phyloP scores from a whole-genome alignment of 129 eudicot genomes.

The Calendula officinalis region DNA sequence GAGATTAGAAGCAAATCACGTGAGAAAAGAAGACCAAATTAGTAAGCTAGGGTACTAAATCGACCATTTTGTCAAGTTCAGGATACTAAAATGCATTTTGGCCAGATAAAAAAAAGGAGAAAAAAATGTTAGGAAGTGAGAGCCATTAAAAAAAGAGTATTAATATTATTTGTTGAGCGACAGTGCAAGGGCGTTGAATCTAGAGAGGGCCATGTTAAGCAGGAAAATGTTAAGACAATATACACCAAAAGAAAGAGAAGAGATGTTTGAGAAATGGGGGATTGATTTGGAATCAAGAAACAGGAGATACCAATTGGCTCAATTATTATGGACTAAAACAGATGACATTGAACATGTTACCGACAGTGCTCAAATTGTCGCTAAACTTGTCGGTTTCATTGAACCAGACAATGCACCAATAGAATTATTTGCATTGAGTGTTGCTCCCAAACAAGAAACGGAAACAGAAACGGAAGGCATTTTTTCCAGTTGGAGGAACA shows the following conservation, averaged over 20 bases:
- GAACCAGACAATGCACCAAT: conserved; percentile 47
- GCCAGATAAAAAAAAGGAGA: too few relatives aligned
- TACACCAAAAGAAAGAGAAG: conserved; percentile 54
- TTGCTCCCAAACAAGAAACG: conserved; percentile 37
- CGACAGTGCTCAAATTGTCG: conserved; percentile 78
- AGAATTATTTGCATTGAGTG: conserved; percentile 65
- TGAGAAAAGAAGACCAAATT: too few relatives aligned
- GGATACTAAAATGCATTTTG: too few relatives aligned
- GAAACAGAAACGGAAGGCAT: conserved; percentile 23
- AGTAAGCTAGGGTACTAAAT: too few relatives aligned
- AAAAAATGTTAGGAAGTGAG: too few relatives aligned
- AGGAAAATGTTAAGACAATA: conserved; percentile 53
- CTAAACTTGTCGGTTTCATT: conserved; percentile 59
- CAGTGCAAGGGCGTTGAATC: conserved; percentile 56
- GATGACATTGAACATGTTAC: conserved; percentile 52
- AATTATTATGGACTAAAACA: conserved; percentile 55
- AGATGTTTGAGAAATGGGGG: conserved; percentile 62
- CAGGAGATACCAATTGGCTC: conserved; percentile 62
- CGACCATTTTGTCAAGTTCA: too few relatives aligned
- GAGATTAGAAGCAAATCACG: too few relatives aligned
- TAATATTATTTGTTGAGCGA: conserved; percentile 9
- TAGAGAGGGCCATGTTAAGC: conserved; percentile 63
- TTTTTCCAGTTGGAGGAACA: conserved; percentile 48
- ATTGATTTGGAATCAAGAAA: conserved; percentile 52
- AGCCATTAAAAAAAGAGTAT: too few relatives aligned